Evolutionary conservation across 495 filamentous ascomycete species (phyloP).

Genomic region (Bacidia rubella): DNA sequence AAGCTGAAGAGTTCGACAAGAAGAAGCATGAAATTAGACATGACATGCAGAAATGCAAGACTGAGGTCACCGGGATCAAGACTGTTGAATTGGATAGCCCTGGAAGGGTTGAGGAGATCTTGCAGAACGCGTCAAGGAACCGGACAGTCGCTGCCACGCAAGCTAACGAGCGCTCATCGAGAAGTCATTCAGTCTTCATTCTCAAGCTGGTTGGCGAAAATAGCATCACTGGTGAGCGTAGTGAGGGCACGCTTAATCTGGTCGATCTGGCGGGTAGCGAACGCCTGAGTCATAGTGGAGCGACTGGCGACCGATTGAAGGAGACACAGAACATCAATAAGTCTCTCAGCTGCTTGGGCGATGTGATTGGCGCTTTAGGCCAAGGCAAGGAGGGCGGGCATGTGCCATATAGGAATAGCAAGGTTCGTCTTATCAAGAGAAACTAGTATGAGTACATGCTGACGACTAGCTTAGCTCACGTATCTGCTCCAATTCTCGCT

Average conservation of each 20-base stretch:
- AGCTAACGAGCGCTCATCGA: slow-evolving; percentile 85
- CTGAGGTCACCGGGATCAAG: slow-evolving; percentile 70
- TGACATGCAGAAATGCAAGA: slow-evolving; percentile 66
- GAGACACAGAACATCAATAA: slow-evolving; percentile 98
- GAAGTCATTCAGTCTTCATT: slow-evolving; percentile 94
- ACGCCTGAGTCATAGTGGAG: slow-evolving; percentile 69
- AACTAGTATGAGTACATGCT: slow-evolving; percentile 4
- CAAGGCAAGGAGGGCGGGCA: slow-evolving; percentile 75
- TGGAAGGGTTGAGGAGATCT: slow-evolving; percentile 62
- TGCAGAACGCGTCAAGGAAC: slow-evolving; percentile 66
- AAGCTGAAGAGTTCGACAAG: slow-evolving; percentile 59
- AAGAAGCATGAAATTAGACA: slow-evolving; percentile 90
- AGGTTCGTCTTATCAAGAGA: slow-evolving; percentile 41
- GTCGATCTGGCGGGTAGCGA: slow-evolving; percentile 94
- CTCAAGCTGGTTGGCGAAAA: slow-evolving; percentile 77
- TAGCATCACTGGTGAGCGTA: slow-evolving; percentile 63
- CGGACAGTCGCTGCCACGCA: slow-evolving; percentile 90
- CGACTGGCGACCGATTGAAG: slow-evolving; percentile 71
- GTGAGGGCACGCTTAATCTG: slow-evolving; percentile 88
- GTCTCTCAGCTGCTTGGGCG: slow-evolving; percentile 79
- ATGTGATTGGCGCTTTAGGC: slow-evolving; percentile 85
- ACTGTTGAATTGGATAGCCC: slow-evolving; percentile 66
- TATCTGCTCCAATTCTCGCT: slow-evolving; percentile 92
- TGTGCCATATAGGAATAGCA: slow-evolving; percentile 89
- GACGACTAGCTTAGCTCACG: slow-evolving; percentile 48